Base-by-base conservation (phyloP, 345 rosid species). In the Rubroshorea leprosula region DNA sequence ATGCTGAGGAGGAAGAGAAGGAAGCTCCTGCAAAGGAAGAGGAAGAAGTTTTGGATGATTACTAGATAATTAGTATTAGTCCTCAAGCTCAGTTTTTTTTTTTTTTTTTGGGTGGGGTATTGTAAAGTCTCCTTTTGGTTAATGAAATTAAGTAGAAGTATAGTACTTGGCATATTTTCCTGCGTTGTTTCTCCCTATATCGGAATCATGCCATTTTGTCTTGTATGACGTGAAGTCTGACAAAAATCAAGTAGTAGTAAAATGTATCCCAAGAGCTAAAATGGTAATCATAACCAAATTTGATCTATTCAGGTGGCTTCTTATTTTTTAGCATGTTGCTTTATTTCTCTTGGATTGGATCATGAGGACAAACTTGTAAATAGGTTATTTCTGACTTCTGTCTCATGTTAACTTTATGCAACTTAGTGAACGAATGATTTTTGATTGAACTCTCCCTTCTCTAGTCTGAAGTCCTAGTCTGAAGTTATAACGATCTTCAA, bases 1-100 rank as follows among this genome's bases (percentile, higher is more conserved):
- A 74, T 29, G 51, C 43, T 20, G 65, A 51, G 35, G 5, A 35
- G 41, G 41, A 35, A 35, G 41, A 35, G 47, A 61, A 46, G 44
- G 56, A 17, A 15, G 60, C 5, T 70, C 67, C 54, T 22, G 74
- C 59, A 51, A 68, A 72, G 69, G 80, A 54, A 52, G 54, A 65
- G 38, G 72, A 70, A 24, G 76, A 74, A 55, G 55, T 23, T 19
- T 67, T 76, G 60, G 89, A 79, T 68, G 81, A 74, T 60, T 60
- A 57, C 35, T 29, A 9, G 35, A 29, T 29, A 29, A 4, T 44
- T 51, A 22, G 29, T 11, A 18, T 17, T 16, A 2, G 46, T 24
- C 39, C 2, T 9, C 1, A 15, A 13, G 22, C 14, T n/a, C 41
- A 29, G 21, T 5, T 3, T 26, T 0, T 8, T 16, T 11, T 44